Base-by-base conservation (phyloP, 495 filamentous ascomycete species). In the Collariella sp. region DNA sequence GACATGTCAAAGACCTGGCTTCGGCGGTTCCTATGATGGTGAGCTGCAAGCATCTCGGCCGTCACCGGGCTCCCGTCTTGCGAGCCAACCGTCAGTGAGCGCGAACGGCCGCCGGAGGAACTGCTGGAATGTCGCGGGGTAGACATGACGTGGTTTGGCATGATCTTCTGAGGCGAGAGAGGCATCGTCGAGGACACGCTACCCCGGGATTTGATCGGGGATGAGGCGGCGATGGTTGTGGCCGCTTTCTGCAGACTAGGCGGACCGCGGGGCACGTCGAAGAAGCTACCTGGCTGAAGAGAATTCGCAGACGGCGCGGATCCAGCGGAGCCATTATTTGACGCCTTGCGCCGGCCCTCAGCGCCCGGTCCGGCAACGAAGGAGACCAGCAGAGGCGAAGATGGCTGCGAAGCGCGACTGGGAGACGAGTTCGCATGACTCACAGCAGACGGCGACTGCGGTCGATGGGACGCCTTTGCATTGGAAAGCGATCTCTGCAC, bases 1-100 rank as follows among this genome's bases (percentile, higher is more conserved):
- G 94, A 97, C 67, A 96, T 85, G 64, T 97, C 94, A 61, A 96
- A 88, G 7, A 96, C 83, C 65, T 96, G 91, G 65, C 90, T 96
- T 58, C 90, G 80, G 24, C 91, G 87, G 67, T 96, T 96, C 62
- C 89, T 80, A 55, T 95, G 91, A 26, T n/a, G n/a, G n/a, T 81
- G 76, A 0, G 85, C 81, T 2, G 61, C 63, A 55, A 89, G 81
- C 33, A 86, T 72, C 56, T 95, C 84, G 42, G 82, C 74, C n/a
- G 81, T 67, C 10, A 77, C 70, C 18, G 73, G 72, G 49, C 91
- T 94, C 6, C 86, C 85, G 69, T 97, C 93, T 64, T 95, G 86
- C 18, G 93, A 97, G 7, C 93, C 93, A 50, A 96, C 87, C 2
- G 93, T 98, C 58, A 95, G 81, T 22, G 93, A 97, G 48, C 93